Base-by-base conservation (phyloP, 805 yeast species). In the Candida wancherniae region DNA sequence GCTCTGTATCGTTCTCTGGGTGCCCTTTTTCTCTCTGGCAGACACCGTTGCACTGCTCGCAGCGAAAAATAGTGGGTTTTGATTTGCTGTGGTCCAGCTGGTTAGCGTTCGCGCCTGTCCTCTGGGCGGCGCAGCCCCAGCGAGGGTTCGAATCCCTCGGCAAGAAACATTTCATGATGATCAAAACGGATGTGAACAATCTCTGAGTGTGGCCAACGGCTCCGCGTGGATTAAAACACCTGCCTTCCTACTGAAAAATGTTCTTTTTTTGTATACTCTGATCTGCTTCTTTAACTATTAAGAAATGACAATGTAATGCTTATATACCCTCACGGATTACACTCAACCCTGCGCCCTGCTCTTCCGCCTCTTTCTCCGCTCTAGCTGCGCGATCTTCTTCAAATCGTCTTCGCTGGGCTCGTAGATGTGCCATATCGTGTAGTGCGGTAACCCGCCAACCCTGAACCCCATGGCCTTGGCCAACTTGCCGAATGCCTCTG, bases 361-460 rank as follows among this genome's bases (percentile, higher is more conserved):
- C 22, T 42, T 42, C 38, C 77, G 67, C 58, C 84, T 71, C 55
- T 72, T 76, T 46, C 70, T 72, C 44, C 87, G 67, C 56, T 83
- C 94, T 55, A 75, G 64, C 44, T 66, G 67, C 3, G 85, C 81
- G 32, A 84, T 82, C 45, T 77, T 76, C 44, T 69, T 66, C 42
- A 84, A 63, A 58, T 84, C 94, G 49, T 84, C 90, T 55, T 80
- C 88, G 60, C 88, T 80, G 10, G 94, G 94, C 51, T 84, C 94
- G 53, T 80, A 84, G 28, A 86, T 82, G 56, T 85, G 95, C 95
- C 95, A 85, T 24, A 85, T 65, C 0, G 88, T 84, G 56, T 85
- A 86, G 59, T 86, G 88, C 4, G 95, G 95, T 42, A 86, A 67
- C 0, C 96, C 96, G 22, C 87, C 92, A 9, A 86, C 94, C 39